Conservation (phyloP, 2,329 filamentous ascomycete species). For the Trichoderma citrinoviride region DNA sequence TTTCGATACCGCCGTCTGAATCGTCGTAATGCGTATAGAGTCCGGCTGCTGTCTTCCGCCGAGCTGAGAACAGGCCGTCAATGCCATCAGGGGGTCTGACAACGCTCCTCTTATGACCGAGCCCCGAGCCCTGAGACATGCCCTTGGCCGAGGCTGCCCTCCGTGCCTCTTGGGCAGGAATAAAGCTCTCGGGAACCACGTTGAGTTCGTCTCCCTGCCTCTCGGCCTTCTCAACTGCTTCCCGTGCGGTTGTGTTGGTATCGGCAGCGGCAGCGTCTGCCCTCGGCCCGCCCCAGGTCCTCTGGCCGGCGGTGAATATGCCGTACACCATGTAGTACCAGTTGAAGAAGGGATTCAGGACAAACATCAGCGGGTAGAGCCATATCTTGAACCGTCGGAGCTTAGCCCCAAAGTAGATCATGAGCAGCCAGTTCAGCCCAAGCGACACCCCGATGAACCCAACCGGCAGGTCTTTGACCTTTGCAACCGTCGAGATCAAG, state of each 20-base stretch:
- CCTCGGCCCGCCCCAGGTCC: constrained; percentile 92
- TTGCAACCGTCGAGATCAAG: constrained; percentile 78
- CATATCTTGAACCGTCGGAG: constrained; percentile 88
- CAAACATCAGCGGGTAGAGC: constrained; percentile 93
- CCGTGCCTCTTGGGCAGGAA: constrained; percentile 53
- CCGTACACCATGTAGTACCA: constrained; percentile 98
- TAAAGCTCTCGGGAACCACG: constrained; percentile 83
- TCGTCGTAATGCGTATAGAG: constrained; percentile 59
- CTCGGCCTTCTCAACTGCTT: constrained; percentile 81
- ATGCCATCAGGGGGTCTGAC: constrained; percentile 72
- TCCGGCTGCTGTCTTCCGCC: constrained; percentile 64
- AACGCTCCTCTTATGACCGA: constrained; percentile 52
- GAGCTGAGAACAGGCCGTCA: constrained; percentile 74
- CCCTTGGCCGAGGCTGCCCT: constrained; percentile 32
- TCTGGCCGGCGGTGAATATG: constrained; percentile 88
- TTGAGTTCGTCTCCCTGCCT: constrained; percentile 83
- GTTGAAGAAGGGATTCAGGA: constrained; percentile 95
- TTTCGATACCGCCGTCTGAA: constrained; percentile 15
- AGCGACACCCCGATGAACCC: constrained; percentile 92
- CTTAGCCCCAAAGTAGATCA: constrained; percentile 91
- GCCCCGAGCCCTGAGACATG: constrained; percentile 30
- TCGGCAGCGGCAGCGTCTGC: constrained; percentile 85
- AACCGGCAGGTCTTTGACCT: constrained; percentile 74
- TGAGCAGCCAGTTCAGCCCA: constrained; percentile 89
- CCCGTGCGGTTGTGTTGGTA: constrained; percentile 68